Percentiles rank a stretch among this genome's conserved stretches.
phyloP scores from a whole-genome alignment of 192 early-diverging fungal species.

The Coemansia sp. region DNA sequence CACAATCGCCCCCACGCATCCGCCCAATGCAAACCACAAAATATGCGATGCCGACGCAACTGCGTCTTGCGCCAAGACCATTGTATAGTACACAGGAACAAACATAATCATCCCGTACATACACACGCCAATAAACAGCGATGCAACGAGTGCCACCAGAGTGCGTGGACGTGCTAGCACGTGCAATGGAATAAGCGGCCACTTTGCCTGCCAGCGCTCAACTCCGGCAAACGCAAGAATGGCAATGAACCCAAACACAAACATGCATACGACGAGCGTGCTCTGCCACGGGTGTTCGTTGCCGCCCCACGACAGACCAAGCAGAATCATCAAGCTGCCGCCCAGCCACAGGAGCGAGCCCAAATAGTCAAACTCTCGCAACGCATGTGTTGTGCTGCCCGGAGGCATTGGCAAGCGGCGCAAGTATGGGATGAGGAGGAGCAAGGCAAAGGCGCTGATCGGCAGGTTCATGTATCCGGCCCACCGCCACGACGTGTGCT shows the following conservation, averaged over 20 bases:
- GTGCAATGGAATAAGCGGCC: conserved; percentile 65
- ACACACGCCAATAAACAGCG: conserved; percentile 46
- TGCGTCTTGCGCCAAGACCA: conserved; percentile 28
- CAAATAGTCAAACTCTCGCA: conserved; percentile 60
- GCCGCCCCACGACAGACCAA: conserved; percentile 62
- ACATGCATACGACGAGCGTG: conserved; percentile 49
- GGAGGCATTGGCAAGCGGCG: conserved; percentile 56
- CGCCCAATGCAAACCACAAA: conserved; percentile 41
- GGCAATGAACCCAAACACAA: conserved; percentile 47
- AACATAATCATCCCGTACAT: conserved; percentile 55
- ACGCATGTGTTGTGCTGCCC: conserved; percentile 25
- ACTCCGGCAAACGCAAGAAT: conserved; percentile 51
- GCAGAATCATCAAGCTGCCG: conserved; percentile 56
- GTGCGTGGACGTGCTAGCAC: conserved; percentile 37
- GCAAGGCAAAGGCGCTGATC: conserved; percentile 56
- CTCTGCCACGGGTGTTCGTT: conserved; percentile 60
- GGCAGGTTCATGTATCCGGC: conserved; percentile 81
- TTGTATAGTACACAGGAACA: conserved; percentile 50
- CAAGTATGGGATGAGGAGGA: conserved; percentile 58
- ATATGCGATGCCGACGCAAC: conserved; percentile 30
- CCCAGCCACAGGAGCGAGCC: conserved; percentile 57
- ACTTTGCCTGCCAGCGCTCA: conserved; percentile 62
- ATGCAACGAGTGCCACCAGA: conserved; percentile 28
- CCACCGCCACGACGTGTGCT: conserved; percentile 63
- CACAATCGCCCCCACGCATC: conserved; percentile 21